Base-by-base conservation (phyloP, 331 rosid genomes). In the Malus hybrid region DNA sequence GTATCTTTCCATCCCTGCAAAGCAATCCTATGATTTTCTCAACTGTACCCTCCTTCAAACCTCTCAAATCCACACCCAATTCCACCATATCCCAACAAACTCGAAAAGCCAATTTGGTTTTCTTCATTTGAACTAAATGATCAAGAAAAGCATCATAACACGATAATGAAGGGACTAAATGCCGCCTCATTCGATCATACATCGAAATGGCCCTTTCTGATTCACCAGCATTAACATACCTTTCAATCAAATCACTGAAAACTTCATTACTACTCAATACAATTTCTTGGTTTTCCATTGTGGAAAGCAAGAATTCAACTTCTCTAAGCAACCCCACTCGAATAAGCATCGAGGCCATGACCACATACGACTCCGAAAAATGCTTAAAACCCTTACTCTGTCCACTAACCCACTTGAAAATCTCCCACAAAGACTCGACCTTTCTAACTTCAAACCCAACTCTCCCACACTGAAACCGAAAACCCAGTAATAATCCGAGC, bases 271-370 rank as follows among this genome's bases (percentile, higher is more conserved):
- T 12, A 80, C 54, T 80, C 85, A 84, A 66, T 46, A 27, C 50
- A 66, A 83, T 59, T 81, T 86, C 91, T 59, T 39, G 74, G 62
- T 72, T 71, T 65, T 81, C 90, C 85, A 87, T 32, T 16, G 71
- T 77, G 42, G 75, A 86, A 64, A 92, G 85, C 86, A 92, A 77
- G 20, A 71, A 32, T 72, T 94, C 92, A 22, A 85, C 93, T 83
- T 92, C 96, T 59, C 75, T 62, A 34, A 86, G 70, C 84, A 90
- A 71, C 82, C 90, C 84, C 74, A 65, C 89, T 20, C 61, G 83
- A 33, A 90, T 44, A 64, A 94, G 96, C 81, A 90, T 73, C 29
- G 86, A 82, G 48, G 89, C 89, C 96, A 94, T 90, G 80, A 87
- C 79, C 81, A 90, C 88, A 18, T 72, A 82, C 14, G 92, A 88